Percentiles rank a stretch among this genome's conserved stretches.
phyloP scores from a whole-genome alignment of 805 yeast genomes.

The Saccharomycopsis capsularis region DNA sequence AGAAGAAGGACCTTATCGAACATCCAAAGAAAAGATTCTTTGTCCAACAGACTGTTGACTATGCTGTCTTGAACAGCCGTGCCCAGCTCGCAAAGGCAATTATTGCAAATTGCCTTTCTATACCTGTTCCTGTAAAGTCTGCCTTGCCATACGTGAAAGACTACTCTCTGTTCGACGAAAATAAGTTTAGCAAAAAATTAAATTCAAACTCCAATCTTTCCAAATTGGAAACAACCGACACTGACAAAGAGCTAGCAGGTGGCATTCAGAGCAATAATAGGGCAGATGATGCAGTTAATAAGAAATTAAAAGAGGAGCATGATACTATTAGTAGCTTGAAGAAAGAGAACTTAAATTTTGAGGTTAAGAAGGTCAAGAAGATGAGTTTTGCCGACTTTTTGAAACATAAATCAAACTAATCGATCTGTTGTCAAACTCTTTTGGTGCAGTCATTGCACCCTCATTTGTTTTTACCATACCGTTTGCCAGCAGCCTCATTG shows the following conservation, averaged over 20 bases:
- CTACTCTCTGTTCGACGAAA: not conserved
- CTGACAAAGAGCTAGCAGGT: not conserved
- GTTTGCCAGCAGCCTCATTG: too few relatives aligned
- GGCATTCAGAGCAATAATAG: not conserved
- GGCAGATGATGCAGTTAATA: not conserved
- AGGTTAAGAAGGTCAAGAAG: constrained; percentile 43
- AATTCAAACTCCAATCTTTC: not conserved
- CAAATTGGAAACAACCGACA: not conserved
- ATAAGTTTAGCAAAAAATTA: not conserved
- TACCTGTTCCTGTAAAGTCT: constrained; percentile 25
- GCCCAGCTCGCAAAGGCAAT: constrained; percentile 14
- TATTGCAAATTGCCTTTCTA: constrained; percentile 24
- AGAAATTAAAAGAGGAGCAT: not conserved
- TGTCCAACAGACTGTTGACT: not conserved
- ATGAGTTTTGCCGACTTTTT: constrained; percentile 71
- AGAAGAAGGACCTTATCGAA: not conserved
- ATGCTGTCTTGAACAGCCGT: constrained; percentile 13
- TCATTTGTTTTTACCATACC: too few relatives aligned
- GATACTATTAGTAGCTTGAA: not conserved
- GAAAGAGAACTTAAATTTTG: constrained; percentile 21
- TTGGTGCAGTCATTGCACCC: too few relatives aligned
- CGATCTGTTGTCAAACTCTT: too few relatives aligned
- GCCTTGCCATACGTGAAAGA: not conserved
- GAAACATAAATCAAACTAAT: constrained; percentile 46
- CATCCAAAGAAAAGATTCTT: not conserved